Evolutionary conservation across 2,329 filamentous ascomycete species (phyloP).

Genomic region (Cordyceps tenuipes): DNA sequence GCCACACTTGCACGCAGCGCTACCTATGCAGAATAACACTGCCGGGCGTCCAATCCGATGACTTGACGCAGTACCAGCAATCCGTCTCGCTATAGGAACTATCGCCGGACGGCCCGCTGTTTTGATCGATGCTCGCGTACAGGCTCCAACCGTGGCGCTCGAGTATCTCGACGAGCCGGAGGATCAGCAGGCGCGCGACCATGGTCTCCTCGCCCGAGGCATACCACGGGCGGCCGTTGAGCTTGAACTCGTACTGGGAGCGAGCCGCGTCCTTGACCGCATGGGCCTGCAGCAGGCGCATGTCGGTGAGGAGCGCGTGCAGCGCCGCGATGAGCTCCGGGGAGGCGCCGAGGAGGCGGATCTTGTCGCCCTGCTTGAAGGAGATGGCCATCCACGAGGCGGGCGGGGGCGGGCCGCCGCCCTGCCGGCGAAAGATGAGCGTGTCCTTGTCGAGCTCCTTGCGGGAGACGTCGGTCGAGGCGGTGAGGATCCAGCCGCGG

Average conservation of each 20-base stretch:
- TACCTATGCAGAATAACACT: conserved; percentile 10
- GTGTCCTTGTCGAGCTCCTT: conserved; percentile 10
- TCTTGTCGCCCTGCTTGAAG: conserved; percentile 9
- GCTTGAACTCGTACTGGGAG: conserved; percentile 5
- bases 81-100: conserved; percentile 8
- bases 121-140: conserved; percentile 11
- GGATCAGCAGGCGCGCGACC: conserved; percentile 2
- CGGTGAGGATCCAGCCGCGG: conserved; percentile 9
- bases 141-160: conserved; percentile 10
- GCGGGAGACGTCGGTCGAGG: conserved; percentile 9
- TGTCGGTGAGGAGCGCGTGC: neutral
- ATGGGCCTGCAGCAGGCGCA: neutral
- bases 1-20: neutral
- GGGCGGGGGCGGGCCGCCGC: neutral
- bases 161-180: conserved; percentile 4
- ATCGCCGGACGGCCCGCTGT: conserved; percentile 2
- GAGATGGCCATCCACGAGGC: conserved; percentile 7
- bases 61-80: conserved; percentile 10
- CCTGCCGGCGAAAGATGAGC: conserved; percentile 8
- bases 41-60: conserved; percentile 7
- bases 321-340: neutral
- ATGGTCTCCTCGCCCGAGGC: conserved; percentile 7
- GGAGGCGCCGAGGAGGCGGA: conserved; percentile 9
- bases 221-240: neutral
- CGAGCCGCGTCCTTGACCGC: neutral